Percentiles rank a stretch among this genome's conserved stretches.
phyloP scores from a whole-genome alignment of 2,329 filamentous ascomycete species.

The Huntiella omanensis region DNA sequence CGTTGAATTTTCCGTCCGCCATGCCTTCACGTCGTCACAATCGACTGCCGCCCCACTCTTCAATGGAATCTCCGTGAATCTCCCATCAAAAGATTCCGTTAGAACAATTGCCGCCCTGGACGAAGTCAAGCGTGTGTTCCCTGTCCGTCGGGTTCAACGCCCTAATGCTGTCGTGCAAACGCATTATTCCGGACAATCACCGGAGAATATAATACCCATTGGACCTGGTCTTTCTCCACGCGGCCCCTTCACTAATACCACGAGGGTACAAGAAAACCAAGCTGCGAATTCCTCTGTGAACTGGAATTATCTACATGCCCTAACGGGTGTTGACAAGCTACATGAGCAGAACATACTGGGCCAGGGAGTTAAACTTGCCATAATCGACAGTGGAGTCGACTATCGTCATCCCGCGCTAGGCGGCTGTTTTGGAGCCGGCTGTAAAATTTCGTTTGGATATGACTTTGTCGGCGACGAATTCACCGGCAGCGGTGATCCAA shows the following conservation, averaged over 20 bases:
- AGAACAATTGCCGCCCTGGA: not conserved
- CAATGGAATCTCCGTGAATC: conserved; percentile 3
- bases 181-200: not conserved
- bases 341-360: conserved; percentile 21
- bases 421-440: conserved; percentile 41
- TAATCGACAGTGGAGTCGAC: conserved; percentile 23
- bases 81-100: not conserved
- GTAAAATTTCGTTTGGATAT: conserved; percentile 36
- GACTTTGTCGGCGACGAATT: conserved; percentile 40
- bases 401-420: conserved; percentile 41
- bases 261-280: not conserved
- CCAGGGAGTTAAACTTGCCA: conserved; percentile 20
- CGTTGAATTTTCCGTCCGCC: not conserved
- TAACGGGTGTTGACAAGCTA: conserved; percentile 22
- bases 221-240: too few relatives aligned
- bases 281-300: not conserved
- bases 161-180: not conserved
- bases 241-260: not conserved
- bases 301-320: conserved; percentile 16
- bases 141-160: not conserved
- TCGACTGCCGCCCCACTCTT: not conserved
- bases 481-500: conserved; percentile 18
- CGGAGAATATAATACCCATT: not conserved
- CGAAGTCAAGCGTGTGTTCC: conserved; percentile 7
- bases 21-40: not conserved